phyloP scores from a whole-genome alignment of 2,329 filamentous ascomycete species.

The Alternaria postmessia region DNA sequence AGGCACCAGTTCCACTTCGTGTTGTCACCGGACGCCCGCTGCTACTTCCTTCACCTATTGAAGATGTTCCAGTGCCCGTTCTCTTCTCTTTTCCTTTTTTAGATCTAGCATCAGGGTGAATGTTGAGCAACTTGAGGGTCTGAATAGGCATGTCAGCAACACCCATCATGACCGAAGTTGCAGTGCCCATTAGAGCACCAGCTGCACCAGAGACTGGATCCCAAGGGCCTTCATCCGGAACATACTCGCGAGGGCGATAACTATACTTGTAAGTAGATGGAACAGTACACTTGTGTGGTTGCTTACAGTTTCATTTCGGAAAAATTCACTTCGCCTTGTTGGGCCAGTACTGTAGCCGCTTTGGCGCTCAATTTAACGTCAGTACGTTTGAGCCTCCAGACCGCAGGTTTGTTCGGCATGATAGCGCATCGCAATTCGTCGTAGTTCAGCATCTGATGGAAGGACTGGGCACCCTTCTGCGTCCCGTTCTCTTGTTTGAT shows the following conservation, averaged over 20 bases:
- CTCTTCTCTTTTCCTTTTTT: slow-evolving; percentile 41
- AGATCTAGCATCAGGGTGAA: slow-evolving; percentile 50
- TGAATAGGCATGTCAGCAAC: slow-evolving; percentile 75
- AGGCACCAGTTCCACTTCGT: slow-evolving; percentile 23
- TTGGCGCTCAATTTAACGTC: slow-evolving; percentile 47
- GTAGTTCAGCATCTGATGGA: slow-evolving; percentile 50
- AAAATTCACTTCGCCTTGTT: slow-evolving; percentile 48
- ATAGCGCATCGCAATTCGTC: slow-evolving; percentile 49
- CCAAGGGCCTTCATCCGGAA: slow-evolving; percentile 51
- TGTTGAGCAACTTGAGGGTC: slow-evolving; percentile 59
- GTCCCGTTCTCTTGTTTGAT: slow-evolving; percentile 50
- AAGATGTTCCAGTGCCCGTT: slow-evolving; percentile 15
- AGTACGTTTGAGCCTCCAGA: slow-evolving; percentile 52
- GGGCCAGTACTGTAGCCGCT: slow-evolving; percentile 49
- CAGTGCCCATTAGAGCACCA: slow-evolving; percentile 80
- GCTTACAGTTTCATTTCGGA: slow-evolving; percentile 51
- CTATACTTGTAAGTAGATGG: slow-evolving; percentile 29
- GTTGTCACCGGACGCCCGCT: slow-evolving; percentile 21
- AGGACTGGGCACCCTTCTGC: slow-evolving; percentile 49
- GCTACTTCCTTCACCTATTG: slow-evolving; percentile 25
- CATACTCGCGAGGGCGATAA: slow-evolving; percentile 50
- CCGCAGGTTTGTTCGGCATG: slow-evolving; percentile 42
- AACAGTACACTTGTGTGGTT: neutral
- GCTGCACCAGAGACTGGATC: slow-evolving; percentile 63
- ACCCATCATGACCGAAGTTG: slow-evolving; percentile 81